Conservation (phyloP, 768 basidiomycete species). For the Rubroboletus pulcherrimus region DNA sequence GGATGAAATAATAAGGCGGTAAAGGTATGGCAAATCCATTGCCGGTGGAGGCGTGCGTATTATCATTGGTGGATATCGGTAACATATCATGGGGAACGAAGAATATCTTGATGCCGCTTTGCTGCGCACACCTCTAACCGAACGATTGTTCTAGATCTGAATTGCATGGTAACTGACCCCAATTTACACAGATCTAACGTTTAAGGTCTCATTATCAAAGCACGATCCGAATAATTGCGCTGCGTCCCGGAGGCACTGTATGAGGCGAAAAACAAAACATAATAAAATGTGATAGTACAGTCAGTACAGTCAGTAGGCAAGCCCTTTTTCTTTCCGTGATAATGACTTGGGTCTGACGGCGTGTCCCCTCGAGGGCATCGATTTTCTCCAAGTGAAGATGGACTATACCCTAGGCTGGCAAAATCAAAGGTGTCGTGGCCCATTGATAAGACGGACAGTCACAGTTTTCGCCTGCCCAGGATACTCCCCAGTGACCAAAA, state of each 20-base stretch:
- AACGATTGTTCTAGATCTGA: neutral
- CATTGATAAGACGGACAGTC: neutral
- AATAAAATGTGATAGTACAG: neutral
- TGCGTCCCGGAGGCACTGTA: neutral
- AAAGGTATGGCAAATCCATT: neutral
- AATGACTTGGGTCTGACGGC: neutral
- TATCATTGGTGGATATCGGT: neutral
- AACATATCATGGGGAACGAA: neutral
- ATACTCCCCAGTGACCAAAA: neutral
- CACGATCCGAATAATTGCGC: neutral
- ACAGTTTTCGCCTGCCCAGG: neutral
- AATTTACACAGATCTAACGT: neutral
- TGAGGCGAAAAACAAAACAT: neutral
- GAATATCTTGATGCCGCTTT: neutral
- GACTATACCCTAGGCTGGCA: neutral
- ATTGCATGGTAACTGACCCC: neutral
- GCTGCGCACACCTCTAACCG: neutral
- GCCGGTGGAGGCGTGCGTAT: neutral
- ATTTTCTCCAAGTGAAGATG: neutral
- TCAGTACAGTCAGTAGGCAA: neutral
- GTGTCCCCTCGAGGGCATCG: neutral
- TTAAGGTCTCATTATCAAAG: neutral
- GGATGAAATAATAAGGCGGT: neutral
- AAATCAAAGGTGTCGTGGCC: too few relatives aligned
- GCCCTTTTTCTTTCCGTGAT: neutral